Base-by-base conservation (phyloP, 371 early-diverging fungal genomes). In the Circinella umbellata region DNA sequence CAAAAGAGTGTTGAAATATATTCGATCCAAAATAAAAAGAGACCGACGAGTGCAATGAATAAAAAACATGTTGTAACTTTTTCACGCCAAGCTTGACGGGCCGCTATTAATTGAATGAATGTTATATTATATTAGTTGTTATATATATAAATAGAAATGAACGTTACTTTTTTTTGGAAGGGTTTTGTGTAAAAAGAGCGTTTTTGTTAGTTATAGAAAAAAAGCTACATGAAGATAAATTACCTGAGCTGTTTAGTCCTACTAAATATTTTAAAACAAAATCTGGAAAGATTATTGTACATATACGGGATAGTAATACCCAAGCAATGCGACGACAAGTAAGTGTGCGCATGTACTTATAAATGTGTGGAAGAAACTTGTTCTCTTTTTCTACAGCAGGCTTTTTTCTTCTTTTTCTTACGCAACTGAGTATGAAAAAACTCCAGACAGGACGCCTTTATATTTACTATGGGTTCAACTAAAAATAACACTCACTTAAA, bases 11-110 rank as follows among this genome's bases (percentile, higher is more conserved):
- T 73, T 17, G 83, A 78, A 20, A 82, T 64, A 47, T 74, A 81
- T 66, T 82, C 83, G 37, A 85, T 66, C 83, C 81, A 82, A 34
- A 85, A 73, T 37, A 77, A 71, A 73, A 85, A 71, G 13, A 80
- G 49, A 8, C 69, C 77, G 9, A 77, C 72, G 34, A 74, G 38
- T 11, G 72, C 68, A 18, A 82, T 35, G 53, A 76, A 76, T 13
- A 81, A 27, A 53, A 75, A 55, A 20, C 73, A 70, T 10, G 79
- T 69, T 0, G 83, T 76, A n/a, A 85, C 73, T 68, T 85, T 85
- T 75, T 85, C 85, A 51, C 83, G 74, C 82, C 82, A 84, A 39
- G 80, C 79, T 35, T 71, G 77, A 18, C 85, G 79, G 61, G 77
- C 73, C 34, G 71, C 85, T 84, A 49, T 27, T 27, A 27, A 61